Evolutionary conservation across 2,329 filamentous ascomycete species (phyloP), one percentile per base, ranked within the genome.

Genomic region (Rutstroemia sp.): DNA sequence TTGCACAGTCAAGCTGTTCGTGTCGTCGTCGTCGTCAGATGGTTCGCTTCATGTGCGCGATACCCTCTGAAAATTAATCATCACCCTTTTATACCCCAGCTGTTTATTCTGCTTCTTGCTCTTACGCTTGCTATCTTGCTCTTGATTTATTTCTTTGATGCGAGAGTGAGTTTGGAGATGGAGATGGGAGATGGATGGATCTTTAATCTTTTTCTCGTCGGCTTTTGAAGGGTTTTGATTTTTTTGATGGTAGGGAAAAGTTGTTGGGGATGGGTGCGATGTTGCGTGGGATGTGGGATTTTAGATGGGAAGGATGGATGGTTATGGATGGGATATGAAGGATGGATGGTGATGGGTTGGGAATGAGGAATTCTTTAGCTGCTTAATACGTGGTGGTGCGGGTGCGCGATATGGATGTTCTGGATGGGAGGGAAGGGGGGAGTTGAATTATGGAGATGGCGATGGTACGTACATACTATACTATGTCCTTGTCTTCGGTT

Each of bases 181-280:
- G 18, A 18, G 19, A 23, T 45, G 16, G 18, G 52, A n/a, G 45
- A 39, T 54, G 18, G 39, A n/a, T 42, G 52, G n/a, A 53, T 53
- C 51, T 53, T 42, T 42, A 38, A 53, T 53, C 42, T 37, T 53
- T 21, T 25, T 38, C 48, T 18, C 12, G 46, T 48, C 39, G 8
- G 39, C 10, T 42, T 53, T 25, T 48, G 34, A 34, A 41, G 27
- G 27, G 14, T 18, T 8, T 14, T n/a, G 34, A 12, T 53, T 48
- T 53, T 27, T 27, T 27, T 6, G 16, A 53, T 53, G 30, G 30
- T 34, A 9, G 30, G 30, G 3, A 34, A 34, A 34, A 34, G 12
- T 42, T 42, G 16, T 19, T 42, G 39, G 39, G 7, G 39, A 42
- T 42, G 39, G 39, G 1, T 42, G 39, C 8, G 14, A 8, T 5